These are phyloP conservation scores for Penicillium olsonii DNA, from an alignment of 2,329 filamentous ascomycete genomes.

Conservation along the genomic window DNA sequence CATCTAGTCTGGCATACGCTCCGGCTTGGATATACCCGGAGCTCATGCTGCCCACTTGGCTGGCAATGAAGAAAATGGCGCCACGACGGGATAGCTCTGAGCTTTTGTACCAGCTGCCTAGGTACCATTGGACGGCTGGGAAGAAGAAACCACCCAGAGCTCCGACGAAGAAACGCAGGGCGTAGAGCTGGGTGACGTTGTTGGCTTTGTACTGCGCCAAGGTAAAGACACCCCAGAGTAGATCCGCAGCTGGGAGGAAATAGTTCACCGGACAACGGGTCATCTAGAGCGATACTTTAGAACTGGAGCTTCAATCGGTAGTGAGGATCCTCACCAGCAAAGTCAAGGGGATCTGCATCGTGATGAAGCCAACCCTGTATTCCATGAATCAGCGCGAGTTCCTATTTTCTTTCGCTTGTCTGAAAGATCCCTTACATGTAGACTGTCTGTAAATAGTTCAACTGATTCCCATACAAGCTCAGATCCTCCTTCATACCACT, in stretches of 20 bases:
- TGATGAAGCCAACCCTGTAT: conserved; percentile 21
- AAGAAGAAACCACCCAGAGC: conserved; percentile 37
- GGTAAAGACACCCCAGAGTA: conserved; percentile 20
- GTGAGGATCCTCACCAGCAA: conserved; percentile 11
- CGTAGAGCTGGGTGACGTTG: conserved; percentile 30
- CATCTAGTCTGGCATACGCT: conserved; percentile 20
- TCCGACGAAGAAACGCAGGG: conserved; percentile 37
- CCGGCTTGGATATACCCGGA: conserved; percentile 26
- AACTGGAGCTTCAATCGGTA: not conserved
- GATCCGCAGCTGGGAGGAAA: conserved; percentile 20
- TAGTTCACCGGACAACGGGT: conserved; percentile 22
- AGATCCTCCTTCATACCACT: conserved; percentile 27
- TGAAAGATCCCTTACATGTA: conserved; percentile 13
- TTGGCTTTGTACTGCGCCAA: conserved; percentile 19
- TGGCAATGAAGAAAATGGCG: conserved; percentile 27
- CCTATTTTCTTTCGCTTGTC: not conserved
- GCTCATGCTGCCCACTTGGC: conserved; percentile 26
- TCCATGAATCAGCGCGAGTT: not conserved
- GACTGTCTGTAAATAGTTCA: conserved; percentile 25
- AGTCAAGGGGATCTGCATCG: conserved; percentile 21
- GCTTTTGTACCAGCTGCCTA: conserved; percentile 26
- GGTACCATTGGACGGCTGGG: conserved; percentile 27
- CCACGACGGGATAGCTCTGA: conserved; percentile 23
- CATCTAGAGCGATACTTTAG: conserved; percentile 7
- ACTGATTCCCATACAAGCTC: conserved; percentile 22